Evolutionary conservation across 805 yeast genomes (phyloP), one percentile per base, ranked within the genome.

Genomic region (Monosporozyma yasuniensis): DNA sequence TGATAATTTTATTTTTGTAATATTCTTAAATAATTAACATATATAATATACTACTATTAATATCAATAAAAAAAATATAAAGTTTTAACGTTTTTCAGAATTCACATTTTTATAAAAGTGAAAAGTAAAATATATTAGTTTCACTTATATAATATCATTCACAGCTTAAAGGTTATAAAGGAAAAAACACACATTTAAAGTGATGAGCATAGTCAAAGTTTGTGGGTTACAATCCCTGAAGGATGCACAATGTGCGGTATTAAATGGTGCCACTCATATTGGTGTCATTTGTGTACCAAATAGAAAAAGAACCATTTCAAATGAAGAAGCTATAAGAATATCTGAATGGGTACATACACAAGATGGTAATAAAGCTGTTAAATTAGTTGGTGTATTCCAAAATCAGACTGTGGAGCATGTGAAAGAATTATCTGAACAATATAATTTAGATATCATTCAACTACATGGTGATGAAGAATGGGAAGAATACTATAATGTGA

Each of bases 211-310:
- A 16, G 39, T 85, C 4, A 91, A 91, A 61, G 80, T 91, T 3
- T 91, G 99, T 64, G 99, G 99, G 0, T 63, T 91, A 21, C 77
- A 78, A 55, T 73, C 83, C 2, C 62, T 67, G 0, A 84, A 81
- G 44, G 87, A 87, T 0, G 97, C 96, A 0, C 53, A 66, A n/a
- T 60, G 58, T 4, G 96, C 96, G 0, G 67, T 89, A 0, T 78
- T 76, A 0, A 54, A 72, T 6, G 95, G 95, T 0, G 90, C 97
- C 0, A 78, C 84, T 55, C 64, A 87, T 39, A 59, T 91, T 2
- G 99, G 99, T 1, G 79, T 87, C 56, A 93, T 93, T 27, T 65
- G 93, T 62, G 98, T 89, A 2, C 98, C 97, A 0, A 77, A 77
- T 21, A 71, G 96, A 50, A 76, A 77, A 37, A 76, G 99, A 49